These are phyloP conservation scores for Fusarium brachygibbosum DNA, from an alignment of 2,329 filamentous ascomycete genomes.

Conservation along the genomic window DNA sequence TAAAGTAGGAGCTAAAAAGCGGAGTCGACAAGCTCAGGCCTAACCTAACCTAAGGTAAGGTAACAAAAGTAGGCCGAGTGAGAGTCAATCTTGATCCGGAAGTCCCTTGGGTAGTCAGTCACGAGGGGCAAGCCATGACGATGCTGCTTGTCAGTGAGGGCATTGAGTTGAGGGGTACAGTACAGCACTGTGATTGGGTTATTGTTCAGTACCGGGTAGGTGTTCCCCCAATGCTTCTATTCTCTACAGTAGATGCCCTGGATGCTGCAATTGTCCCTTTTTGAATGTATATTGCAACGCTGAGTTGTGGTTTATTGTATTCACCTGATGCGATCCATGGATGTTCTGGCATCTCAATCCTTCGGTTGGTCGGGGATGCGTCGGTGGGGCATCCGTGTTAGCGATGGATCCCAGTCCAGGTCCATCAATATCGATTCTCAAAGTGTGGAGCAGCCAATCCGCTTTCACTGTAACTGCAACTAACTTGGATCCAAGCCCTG, in stretches of 20 bases:
- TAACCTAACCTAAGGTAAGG: neutral
- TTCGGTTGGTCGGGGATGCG: slow-evolving; percentile 44
- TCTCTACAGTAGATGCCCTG: slow-evolving; percentile 1
- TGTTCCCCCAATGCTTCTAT: neutral
- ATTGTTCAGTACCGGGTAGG: neutral
- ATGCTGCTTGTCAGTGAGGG: slow-evolving; percentile 18
- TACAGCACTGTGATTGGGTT: neutral
- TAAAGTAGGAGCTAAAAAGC: slow-evolving; percentile 22
- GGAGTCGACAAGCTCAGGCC: slow-evolving; percentile 13
- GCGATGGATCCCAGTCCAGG: slow-evolving; percentile 6
- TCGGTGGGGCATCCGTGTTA: slow-evolving; percentile 43
- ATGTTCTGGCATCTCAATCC: slow-evolving; percentile 39
- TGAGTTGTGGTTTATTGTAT: slow-evolving; percentile 16
- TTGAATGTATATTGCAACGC: slow-evolving; percentile 5
- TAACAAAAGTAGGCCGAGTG: neutral
- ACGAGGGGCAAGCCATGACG: slow-evolving; percentile 43
- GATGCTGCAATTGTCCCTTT: slow-evolving; percentile 4
- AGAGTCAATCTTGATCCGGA: slow-evolving; percentile 38
- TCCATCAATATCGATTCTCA: slow-evolving; percentile 14
- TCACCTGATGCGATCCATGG: slow-evolving; percentile 47
- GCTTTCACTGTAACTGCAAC: slow-evolving; percentile 48
- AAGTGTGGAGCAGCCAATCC: slow-evolving; percentile 49
- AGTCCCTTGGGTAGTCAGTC: slow-evolving; percentile 35
- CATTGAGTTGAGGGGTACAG: slow-evolving; percentile 3
- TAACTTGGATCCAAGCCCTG: slow-evolving; percentile 40